phyloP scores from a whole-genome alignment of 768 basidiomycete species.

The Tephrocybe sp. region DNA sequence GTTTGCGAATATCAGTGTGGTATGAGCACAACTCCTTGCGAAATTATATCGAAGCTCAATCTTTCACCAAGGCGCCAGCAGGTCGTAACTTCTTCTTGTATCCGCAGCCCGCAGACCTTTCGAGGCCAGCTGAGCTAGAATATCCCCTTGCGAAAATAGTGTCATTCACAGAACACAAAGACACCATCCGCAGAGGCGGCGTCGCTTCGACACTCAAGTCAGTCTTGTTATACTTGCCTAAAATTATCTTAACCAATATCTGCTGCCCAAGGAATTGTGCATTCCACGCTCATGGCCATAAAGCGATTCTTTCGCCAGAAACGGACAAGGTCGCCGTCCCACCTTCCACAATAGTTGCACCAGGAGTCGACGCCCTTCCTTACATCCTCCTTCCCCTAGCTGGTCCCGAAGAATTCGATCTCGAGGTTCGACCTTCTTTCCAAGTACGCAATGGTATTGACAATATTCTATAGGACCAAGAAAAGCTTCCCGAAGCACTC shows the following conservation, averaged over 20 bases:
- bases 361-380: constrained; percentile 84
- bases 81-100: constrained; percentile 84
- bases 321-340: constrained; percentile 52
- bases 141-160: constrained; percentile 84
- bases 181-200: constrained; percentile 84
- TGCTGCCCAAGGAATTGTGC: constrained; percentile 64
- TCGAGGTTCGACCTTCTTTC: constrained; percentile 57
- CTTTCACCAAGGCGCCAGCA: constrained; percentile 53
- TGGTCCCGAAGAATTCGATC: constrained; percentile 92
- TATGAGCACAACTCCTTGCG: constrained; percentile 25
- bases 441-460: not conserved
- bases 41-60: not conserved
- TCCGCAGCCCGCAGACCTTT: constrained; percentile 54
- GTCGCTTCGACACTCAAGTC: constrained; percentile 89
- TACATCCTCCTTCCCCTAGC: constrained; percentile 88
- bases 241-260: not conserved
- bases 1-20: constrained; percentile 87
- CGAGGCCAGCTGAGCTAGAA: constrained; percentile 52
- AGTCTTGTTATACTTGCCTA: constrained; percentile 16
- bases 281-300: constrained; percentile 69
- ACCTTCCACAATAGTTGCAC: constrained; percentile 55
- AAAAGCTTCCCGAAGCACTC: constrained; percentile 76
- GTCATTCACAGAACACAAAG: constrained; percentile 86
- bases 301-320: constrained; percentile 70
- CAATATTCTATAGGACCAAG: constrained; percentile 65